Evolutionary conservation across 495 filamentous ascomycete genomes (phyloP).

Genomic region (Hyphodiscus hymeniophilus): DNA sequence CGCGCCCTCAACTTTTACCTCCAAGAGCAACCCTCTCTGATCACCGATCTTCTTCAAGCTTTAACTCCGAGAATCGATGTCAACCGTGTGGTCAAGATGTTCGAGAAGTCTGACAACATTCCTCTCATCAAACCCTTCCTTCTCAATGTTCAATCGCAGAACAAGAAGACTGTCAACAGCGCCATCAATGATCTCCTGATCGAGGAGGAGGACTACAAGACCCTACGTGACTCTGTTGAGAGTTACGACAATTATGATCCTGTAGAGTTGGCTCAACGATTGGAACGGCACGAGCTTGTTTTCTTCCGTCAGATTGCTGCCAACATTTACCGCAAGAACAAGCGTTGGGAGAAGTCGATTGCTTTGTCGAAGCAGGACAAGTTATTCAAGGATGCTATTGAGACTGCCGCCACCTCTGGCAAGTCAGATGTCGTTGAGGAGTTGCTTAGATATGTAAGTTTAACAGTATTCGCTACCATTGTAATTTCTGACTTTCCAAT

Average conservation of each 20-base stretch:
- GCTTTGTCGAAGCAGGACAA: constrained; percentile 97
- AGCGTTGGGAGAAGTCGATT: constrained; percentile 99
- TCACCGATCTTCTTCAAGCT: constrained; percentile 90
- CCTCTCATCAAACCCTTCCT: constrained; percentile 99
- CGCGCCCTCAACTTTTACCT: constrained; percentile 96
- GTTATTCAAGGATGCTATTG: constrained; percentile 98
- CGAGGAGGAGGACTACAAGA: constrained; percentile 99
- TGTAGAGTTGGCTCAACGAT: constrained; percentile 84
- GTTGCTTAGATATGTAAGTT: constrained; percentile 88
- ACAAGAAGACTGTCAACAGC: constrained; percentile 96
- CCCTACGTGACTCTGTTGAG: constrained; percentile 91
- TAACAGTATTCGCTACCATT: constrained; percentile 13
- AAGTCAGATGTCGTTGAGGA: constrained; percentile 93
- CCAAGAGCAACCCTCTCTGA: constrained; percentile 87
- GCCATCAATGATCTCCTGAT: constrained; percentile 98
- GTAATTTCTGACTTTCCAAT: constrained; percentile 27
- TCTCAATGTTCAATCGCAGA: constrained; percentile 91
- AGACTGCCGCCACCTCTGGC: constrained; percentile 91
- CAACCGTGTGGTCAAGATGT: constrained; percentile 96
- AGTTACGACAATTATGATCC: constrained; percentile 99
- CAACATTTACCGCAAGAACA: constrained; percentile 99
- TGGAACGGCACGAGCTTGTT: constrained; percentile 94
- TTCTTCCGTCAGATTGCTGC: constrained; percentile 99
- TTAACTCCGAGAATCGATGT: constrained; percentile 93
- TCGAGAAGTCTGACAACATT: constrained; percentile 96